Evolutionary conservation across 108 stramenopile genomes (phyloP), one percentile per base, ranked within the genome.

Genomic region (Nannochloropsis gaditana): DNA sequence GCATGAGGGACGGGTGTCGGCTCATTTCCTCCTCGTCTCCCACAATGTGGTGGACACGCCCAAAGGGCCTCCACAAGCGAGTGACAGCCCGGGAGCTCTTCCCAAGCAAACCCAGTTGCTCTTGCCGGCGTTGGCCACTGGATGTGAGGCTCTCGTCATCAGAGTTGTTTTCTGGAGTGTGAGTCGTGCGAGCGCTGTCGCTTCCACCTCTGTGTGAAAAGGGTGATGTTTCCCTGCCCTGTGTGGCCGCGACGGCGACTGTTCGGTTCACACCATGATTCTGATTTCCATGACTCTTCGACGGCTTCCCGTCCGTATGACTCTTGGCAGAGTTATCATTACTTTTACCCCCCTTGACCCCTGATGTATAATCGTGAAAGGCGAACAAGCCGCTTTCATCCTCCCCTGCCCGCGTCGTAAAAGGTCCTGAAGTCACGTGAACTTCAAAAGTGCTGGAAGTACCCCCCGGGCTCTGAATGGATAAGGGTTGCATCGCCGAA

Each of bases 91-190:
- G 15, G 2, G 59, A n/a, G 59, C 59, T 73, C n/a, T n/a, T 15
- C 19, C 59, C 59, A 2, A 73, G 59, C 59, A 73, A n/a, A 73
- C 59, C 59, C 3, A 73, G 15, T 73, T n/a, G 19, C 59, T 73
- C 59, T n/a, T 73, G 59, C n/a, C 59, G 59, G n/a, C 59, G 59
- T n/a, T 73, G 59, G n/a, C 59, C 59, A 8, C 59, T 73, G 59
- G 59, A 31, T 31, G 31, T 31, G 31, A 31, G 31, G 31, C 31
- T 31, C 31, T 31, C 31, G 31, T 31, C 31, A 31, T 31, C 31
- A 31, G 31, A 31, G 31, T 31, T 31, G 31, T 1, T 31, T 31
- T 31, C 31, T 31, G 31, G 31, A 31, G 31, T 31, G 31, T 31
- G 31, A 31, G 1, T 31, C 31, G 31, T 31, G 31, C 31, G 31